Base-by-base conservation (phyloP, 768 basidiomycete genomes). In the Cyclocybe cylindracea region DNA sequence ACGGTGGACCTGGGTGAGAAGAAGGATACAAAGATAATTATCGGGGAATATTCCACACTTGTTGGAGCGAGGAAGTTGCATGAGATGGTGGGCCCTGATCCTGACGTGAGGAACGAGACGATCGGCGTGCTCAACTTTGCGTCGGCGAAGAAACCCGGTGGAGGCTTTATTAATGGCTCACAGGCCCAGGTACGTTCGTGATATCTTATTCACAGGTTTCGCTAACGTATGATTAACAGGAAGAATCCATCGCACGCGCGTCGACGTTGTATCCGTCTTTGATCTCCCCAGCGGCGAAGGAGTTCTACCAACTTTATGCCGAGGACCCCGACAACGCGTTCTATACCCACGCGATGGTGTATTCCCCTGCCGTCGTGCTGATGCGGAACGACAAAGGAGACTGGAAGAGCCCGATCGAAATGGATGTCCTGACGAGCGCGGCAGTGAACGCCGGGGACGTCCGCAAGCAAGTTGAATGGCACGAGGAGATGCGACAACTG, bases 341-440 rank as follows among this genome's bases (percentile, higher is more conserved):
- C 65, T 87, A 87, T 65, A 74, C 83, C 10, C 83, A 88, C 58
- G 77, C 85, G 16, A 87, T 89, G 82, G 72, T 89, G 34, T 87
- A 83, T 62, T 82, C 85, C 13, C 85, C 87, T 0, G 63, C 69
- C 24, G 77, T 89, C 33, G 66, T 76, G 13, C 56, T 87, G 32
- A 73, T 87, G 46, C 78, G 84, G 29, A 70, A 80, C 50, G 86
- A 89, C 61, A 57, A 62, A 3, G 86, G 86, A 29, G 66, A 61
- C 2, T 82, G 78, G 78, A 52, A 73, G 2, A 61, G 66, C 16
- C 86, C 86, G 3, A 63, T 80, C 48, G 71, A 77, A 51, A 75
- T 82, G 16, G 83, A 87, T 53, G 69, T 89, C n/a, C 62, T 89
- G 34, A 86, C 85, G 2, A 78, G 83, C 46, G 74, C 87, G 3